Conservation (phyloP, 2,329 filamentous ascomycete species). For the Venturia oleaginea region DNA sequence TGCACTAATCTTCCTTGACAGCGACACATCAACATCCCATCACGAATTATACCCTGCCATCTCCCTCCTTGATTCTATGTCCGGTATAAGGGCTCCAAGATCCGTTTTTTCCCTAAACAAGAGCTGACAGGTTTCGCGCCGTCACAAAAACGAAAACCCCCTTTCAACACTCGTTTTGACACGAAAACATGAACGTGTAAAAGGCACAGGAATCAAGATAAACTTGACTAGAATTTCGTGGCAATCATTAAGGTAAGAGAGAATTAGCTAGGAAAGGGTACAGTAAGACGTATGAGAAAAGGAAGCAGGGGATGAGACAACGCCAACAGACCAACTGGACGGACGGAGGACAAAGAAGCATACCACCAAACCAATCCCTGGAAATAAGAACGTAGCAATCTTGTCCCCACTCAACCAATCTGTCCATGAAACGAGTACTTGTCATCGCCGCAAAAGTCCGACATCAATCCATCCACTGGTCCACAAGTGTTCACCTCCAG, state of each 20-base stretch:
- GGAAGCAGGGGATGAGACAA: neutral
- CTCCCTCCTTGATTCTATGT: too few species aligned
- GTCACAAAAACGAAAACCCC: too few species aligned
- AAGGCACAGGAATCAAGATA: neutral
- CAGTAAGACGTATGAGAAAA: neutral
- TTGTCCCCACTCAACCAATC: neutral
- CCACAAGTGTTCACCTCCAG: neutral
- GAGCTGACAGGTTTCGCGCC: too few species aligned
- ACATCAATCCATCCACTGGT: neutral
- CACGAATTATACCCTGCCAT: too few species aligned
- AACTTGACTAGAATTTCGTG: neutral
- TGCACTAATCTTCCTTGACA: too few species aligned
- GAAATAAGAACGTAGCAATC: neutral
- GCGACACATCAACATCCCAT: too few species aligned
- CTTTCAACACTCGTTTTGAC: too few species aligned
- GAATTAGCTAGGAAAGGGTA: too few species aligned
- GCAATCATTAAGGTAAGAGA: too few species aligned
- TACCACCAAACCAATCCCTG: neutral
- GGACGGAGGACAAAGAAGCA: neutral
- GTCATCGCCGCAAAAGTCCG: slow-evolving; percentile 1
- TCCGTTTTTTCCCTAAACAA: too few species aligned
- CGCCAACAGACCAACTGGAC: neutral
- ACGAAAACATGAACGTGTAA: too few species aligned
- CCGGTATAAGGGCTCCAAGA: too few species aligned
- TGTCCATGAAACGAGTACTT: neutral